Conservation (phyloP, 208 protist species). For the Trichomonas vaginalis region DNA sequence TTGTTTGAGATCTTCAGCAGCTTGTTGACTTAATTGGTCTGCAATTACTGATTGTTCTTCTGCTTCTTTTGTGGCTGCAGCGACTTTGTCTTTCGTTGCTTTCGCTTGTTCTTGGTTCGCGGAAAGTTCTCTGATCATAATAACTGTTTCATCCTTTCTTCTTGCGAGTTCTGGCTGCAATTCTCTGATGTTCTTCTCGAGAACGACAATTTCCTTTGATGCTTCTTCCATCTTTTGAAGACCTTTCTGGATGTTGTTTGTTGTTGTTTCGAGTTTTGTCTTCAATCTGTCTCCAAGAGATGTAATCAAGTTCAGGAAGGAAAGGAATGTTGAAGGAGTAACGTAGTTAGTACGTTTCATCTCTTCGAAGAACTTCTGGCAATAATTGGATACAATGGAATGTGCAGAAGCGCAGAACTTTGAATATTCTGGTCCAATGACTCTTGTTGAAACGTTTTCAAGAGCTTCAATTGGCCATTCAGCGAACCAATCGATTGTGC, state of each 20-base stretch:
- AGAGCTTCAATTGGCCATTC: constrained; percentile 79
- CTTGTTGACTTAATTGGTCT: constrained; percentile 63
- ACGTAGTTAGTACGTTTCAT: constrained; percentile 74
- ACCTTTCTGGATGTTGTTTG: constrained; percentile 52
- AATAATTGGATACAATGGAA: constrained; percentile 19
- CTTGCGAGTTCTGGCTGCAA: constrained; percentile 75
- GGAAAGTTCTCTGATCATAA: constrained; percentile 66
- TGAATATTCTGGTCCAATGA: constrained; percentile 39
- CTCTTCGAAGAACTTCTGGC: constrained; percentile 67
- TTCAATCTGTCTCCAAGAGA: not conserved
- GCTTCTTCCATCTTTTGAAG: constrained; percentile 70
- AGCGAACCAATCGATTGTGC: constrained; percentile 88
- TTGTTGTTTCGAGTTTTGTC: not conserved
- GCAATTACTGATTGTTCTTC: constrained; percentile 51
- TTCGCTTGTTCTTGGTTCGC: constrained; percentile 62
- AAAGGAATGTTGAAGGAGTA: constrained; percentile 78
- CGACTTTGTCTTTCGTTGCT: constrained; percentile 49
- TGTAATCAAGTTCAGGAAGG: constrained; percentile 61
- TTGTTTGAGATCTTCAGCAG: constrained; percentile 69
- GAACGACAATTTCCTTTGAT: constrained; percentile 66
- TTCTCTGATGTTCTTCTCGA: constrained; percentile 72
- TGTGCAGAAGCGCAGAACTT: constrained; percentile 70
- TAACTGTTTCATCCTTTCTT: constrained; percentile 68
- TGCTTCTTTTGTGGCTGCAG: constrained; percentile 52
- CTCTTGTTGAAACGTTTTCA: constrained; percentile 53